These are phyloP conservation scores for Monosporascus sp. DNA, from an alignment of 2,329 filamentous ascomycete species.

Conservation along the genomic window DNA sequence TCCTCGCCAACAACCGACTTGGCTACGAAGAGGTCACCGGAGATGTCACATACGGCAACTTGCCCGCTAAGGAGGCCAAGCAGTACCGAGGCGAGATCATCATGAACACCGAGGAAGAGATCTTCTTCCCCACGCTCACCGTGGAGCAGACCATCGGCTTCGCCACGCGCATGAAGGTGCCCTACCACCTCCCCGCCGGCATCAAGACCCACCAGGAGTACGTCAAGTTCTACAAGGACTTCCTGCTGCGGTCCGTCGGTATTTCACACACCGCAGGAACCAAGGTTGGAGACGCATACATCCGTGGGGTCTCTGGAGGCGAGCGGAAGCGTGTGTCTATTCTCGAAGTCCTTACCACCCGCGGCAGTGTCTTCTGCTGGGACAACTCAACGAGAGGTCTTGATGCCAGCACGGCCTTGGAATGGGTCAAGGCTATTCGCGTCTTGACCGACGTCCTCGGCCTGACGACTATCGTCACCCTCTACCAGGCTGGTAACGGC, in stretches of 20 bases:
- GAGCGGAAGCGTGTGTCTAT: conserved; percentile 62
- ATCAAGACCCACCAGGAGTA: too few relatives aligned
- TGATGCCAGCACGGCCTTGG: conserved; percentile 66
- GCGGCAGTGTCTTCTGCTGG: conserved; percentile 47
- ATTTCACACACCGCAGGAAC: conserved; percentile 67
- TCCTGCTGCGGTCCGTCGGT: conserved; percentile 61
- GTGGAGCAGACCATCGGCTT: too few relatives aligned
- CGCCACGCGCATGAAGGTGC: too few relatives aligned
- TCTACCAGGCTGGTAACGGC: conserved; percentile 62
- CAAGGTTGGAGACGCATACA: conserved; percentile 66
- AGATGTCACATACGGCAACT: conserved; percentile 47
- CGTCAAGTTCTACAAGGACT: too few relatives aligned
- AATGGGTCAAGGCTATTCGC: conserved; percentile 64
- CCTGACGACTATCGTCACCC: conserved; percentile 36
- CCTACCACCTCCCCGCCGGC: too few relatives aligned
- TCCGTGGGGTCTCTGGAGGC: conserved; percentile 67
- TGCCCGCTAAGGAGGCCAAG: not conserved
- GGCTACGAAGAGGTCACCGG: conserved; percentile 53
- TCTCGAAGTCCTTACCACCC: conserved; percentile 50
- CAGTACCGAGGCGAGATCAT: conserved; percentile 57
- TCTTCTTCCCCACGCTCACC: too few relatives aligned
- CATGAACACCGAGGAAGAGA: too few relatives aligned
- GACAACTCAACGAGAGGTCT: conserved; percentile 68
- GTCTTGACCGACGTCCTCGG: conserved; percentile 26
- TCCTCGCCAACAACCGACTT: conserved; percentile 72